These are phyloP conservation scores for Cenchrus fungigraminus DNA, from an alignment of 176 grass and related monocot species.

Conservation along the genomic window DNA sequence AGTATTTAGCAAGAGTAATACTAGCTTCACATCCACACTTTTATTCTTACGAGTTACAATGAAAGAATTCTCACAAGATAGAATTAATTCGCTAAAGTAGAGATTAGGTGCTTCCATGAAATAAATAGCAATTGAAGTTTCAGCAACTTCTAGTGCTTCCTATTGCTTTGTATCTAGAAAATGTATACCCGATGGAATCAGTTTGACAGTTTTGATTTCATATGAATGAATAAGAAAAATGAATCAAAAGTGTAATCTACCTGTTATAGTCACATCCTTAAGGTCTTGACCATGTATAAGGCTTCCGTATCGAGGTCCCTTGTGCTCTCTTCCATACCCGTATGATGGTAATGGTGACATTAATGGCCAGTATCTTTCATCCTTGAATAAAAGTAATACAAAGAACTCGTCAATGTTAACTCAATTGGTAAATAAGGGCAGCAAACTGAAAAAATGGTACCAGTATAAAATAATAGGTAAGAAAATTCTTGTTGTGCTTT, in stretches of 20 bases:
- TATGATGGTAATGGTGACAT: slow-evolving; percentile 96
- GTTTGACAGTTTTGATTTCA: background rate
- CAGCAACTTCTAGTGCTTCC: background rate
- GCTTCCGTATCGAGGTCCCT: slow-evolving; percentile 93
- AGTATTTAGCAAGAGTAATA: slow-evolving; percentile 24
- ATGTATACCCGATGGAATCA: background rate
- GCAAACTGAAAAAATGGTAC: slow-evolving; percentile 35
- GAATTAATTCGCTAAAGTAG: background rate
- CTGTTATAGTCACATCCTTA: slow-evolving; percentile 88
- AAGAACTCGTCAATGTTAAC: slow-evolving; percentile 46
- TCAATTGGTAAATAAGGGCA: slow-evolving; percentile 39
- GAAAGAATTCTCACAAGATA: background rate
- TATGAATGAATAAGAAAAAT: slow-evolving; percentile 8
- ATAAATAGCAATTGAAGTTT: background rate
- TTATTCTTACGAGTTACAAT: background rate
- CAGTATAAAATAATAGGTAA: slow-evolving; percentile 18
- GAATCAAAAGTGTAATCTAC: slow-evolving; percentile 42
- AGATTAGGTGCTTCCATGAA: background rate
- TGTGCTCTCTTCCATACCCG: slow-evolving; percentile 87
- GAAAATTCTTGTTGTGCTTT: background rate
- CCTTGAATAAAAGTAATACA: slow-evolving; percentile 58
- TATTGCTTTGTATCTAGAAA: background rate
- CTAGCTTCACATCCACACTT: slow-evolving; percentile 15
- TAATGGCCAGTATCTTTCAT: slow-evolving; percentile 92
- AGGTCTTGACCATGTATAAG: slow-evolving; percentile 91